These are phyloP conservation scores for Chlamydomonas incerta DNA, from an alignment of 139 green algal genomes.

Conservation along the genomic window DNA sequence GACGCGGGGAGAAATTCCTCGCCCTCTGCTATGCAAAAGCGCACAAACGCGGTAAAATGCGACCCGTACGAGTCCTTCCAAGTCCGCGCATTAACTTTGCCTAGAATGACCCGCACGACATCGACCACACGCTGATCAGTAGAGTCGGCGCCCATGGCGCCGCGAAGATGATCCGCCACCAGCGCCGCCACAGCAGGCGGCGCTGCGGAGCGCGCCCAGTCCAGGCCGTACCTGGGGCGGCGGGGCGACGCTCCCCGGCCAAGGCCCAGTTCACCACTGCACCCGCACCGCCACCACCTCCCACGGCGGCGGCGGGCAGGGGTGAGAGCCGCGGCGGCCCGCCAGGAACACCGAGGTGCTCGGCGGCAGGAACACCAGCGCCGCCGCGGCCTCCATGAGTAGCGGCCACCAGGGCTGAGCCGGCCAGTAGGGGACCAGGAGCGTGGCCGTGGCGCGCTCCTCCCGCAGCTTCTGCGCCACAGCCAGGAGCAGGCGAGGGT, in stretches of 20 bases:
- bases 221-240: background rate
- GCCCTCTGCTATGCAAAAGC: slow-evolving; percentile 1
- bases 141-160: too few species aligned
- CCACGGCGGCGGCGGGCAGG: background rate
- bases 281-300: background rate
- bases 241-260: background rate
- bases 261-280: slow-evolving; percentile 6
- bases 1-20: background rate
- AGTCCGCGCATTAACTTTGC: background rate
- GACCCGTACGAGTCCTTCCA: slow-evolving; percentile 9
- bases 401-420: slow-evolving; percentile 6
- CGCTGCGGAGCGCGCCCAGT: background rate
- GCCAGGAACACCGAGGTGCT: background rate
- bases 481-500: background rate
- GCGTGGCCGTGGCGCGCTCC: background rate
- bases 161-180: background rate
- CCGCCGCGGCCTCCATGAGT: background rate
- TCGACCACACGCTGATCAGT: background rate
- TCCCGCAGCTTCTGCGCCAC: background rate
- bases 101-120: background rate
- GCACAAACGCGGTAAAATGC: slow-evolving; percentile 7
- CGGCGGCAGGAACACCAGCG: slow-evolving; percentile 15
- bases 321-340: background rate
- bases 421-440: background rate
- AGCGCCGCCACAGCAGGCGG: background rate